Conservation (phyloP, 805 yeast species). For the Suhomyces faveliae region DNA sequence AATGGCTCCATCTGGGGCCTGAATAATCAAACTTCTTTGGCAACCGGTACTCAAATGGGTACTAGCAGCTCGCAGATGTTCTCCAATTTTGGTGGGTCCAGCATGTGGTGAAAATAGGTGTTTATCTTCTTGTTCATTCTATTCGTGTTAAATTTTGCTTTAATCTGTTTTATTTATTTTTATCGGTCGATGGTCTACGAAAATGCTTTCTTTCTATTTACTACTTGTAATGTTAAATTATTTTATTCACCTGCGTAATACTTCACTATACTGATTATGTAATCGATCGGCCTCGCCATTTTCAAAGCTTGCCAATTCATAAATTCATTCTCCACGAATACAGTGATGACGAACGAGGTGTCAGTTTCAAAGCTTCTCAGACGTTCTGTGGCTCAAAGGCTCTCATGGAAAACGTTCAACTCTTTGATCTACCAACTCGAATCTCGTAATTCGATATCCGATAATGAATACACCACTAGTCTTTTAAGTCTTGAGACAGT, state of each 20-base stretch:
- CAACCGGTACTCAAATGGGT: conserved; percentile 7
- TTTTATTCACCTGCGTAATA: neutral
- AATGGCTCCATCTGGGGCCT: conserved; percentile 24
- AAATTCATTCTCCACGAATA: neutral
- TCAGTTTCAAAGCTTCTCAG: conserved; percentile 20
- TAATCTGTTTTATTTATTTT: conserved; percentile 1
- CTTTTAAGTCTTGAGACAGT: conserved; percentile 20
- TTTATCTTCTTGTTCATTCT: conserved; percentile 2
- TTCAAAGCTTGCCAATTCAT: neutral
- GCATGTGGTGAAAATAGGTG: conserved; percentile 17
- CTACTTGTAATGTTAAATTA: neutral
- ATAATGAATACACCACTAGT: conserved; percentile 24
- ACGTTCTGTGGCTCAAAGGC: conserved; percentile 17
- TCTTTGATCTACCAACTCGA: conserved; percentile 29
- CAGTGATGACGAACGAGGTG: conserved; percentile 1
- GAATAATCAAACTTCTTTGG: conserved; percentile 12
- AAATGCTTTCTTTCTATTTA: neutral
- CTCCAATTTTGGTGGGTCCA: conserved; percentile 15
- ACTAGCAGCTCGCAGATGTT: conserved; percentile 7
- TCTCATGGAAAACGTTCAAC: conserved; percentile 25
- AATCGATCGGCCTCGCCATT: neutral
- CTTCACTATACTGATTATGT: neutral
- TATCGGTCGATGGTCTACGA: conserved; percentile 4
- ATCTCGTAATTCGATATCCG: conserved; percentile 16
- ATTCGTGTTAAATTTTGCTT: conserved; percentile 1